Evolutionary conservation across 2,329 filamentous ascomycete genomes (phyloP), one percentile per base, ranked within the genome.

Genomic region (Biscogniauxia mediterranea): DNA sequence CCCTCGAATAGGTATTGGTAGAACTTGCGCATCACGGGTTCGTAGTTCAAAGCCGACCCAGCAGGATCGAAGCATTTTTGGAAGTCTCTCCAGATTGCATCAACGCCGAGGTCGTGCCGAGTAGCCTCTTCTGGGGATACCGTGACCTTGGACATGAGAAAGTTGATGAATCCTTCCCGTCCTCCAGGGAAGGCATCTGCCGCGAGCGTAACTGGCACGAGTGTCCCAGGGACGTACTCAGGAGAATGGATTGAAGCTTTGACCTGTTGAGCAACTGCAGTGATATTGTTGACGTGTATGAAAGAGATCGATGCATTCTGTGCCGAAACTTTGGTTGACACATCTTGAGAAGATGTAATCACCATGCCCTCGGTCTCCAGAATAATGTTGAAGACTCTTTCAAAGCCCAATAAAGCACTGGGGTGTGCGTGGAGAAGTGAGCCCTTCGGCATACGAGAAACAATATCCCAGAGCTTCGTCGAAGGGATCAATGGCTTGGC

Each of bases 401-500:
- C 61, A 52, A 56, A 62, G 25, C 57, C 52, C 38, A 65, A 50
- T 23, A 65, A 55, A 13, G 63, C 63, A 23, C 55, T 60, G 5
- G 61, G 57, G 49, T 65, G 63, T n/a, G 58, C 60, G 32, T 65
- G 63, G 20, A 65, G 58, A 15, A 65, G 61, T 25, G 63, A 54
- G 19, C 63, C 63, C 56, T 65, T 65, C n/a, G 63, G 63, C 63
- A 65, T 63, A n/a, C 50, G 54, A 23, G 56, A 63, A 3, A 65
- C 61, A n/a, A 65, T 63, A 13, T 28, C 19, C 60, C 60, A 65
- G 26, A 65, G 61, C 42, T 56, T 65, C n/a, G 63, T 65, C 21
- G 50, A 53, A 3, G 57, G 57, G 20, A 65, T 65, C 8, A 59
- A 55, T 20, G 57, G 57, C 58, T 62, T 62, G 17, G 63, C 63